Evolutionary conservation across 345 rosid species (phyloP), one percentile per base, ranked within the genome.

Genomic region (Combretum micranthum): DNA sequence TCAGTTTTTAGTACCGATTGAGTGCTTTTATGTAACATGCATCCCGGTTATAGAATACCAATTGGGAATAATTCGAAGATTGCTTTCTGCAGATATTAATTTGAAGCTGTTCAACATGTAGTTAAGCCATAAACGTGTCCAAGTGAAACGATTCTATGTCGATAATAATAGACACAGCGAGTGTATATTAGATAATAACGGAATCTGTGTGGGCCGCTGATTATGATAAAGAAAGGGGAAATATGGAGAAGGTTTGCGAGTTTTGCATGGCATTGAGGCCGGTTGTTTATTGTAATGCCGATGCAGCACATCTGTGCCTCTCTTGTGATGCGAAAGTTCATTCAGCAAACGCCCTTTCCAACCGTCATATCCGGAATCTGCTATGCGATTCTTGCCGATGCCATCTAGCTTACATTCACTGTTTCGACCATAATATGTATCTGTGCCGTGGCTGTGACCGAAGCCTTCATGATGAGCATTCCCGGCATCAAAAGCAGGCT

Each of bases 271-370:
- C 71, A 13, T 75, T 68, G 63, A 85, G 84, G 78, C 83, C 96
- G 3, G 76, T 86, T 20, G 81, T 85, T 64, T 85, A 85, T 60
- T 91, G 95, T 60, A 80, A 77, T 59, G 81, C 98, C n/a, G 98
- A 91, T 69, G 78, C 82, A 19, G 96, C 96, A 13, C 81, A 58
- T 66, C 84, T 91, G 53, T 91, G 98, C 67, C 77, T 91, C 50
- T 76, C 86, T 16, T 87, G 98, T 58, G 98, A 91, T 62, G 80
- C 86, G 0, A 87, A 80, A 72, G 86, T 91, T 48, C 98, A 91
- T 77, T 91, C 96, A 32, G 94, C 96, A 46, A 91, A 87, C 64
- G 74, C 94, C 55, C 83, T 91, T 59, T 87, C 91, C 2, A 73
- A 75, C 47, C 63, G 90, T 53, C 98, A 91, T 78, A 73, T 84